A percentile compares a stretch with the other conserved stretches of the same genome.
phyloP scores from a whole-genome alignment of 345 rosid species.

The Hibiscus mutabilis region DNA sequence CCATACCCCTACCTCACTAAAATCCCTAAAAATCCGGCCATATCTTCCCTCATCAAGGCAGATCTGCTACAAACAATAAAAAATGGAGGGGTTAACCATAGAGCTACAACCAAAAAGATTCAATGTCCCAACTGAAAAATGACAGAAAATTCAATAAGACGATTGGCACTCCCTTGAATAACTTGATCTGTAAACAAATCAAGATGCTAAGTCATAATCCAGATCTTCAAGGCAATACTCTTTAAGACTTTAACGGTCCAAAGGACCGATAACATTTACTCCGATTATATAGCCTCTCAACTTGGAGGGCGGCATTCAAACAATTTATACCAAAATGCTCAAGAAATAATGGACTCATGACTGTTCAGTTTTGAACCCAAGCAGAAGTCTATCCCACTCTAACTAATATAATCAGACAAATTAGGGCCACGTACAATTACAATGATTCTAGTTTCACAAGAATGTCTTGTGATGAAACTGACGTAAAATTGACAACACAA shows the following conservation, averaged over 20 bases:
- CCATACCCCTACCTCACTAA: too few species aligned
- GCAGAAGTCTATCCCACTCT: background rate
- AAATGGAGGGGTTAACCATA: too few species aligned
- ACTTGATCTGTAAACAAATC: background rate
- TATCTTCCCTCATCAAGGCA: too few species aligned
- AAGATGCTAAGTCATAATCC: background rate
- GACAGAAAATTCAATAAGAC: background rate
- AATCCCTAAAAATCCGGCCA: too few species aligned
- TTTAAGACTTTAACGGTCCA: background rate
- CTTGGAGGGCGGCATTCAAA: background rate
- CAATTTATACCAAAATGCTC: background rate
- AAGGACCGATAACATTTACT: background rate
- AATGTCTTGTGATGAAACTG: too few species aligned
- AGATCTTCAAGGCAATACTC: background rate
- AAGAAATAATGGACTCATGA: background rate
- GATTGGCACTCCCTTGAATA: background rate
- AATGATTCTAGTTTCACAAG: background rate
- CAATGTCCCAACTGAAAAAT: background rate
- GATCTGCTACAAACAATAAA: too few species aligned
- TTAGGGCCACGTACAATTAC: background rate
- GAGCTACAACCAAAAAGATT: too few species aligned
- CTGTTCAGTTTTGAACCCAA: background rate
- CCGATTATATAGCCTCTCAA: background rate
- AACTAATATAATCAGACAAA: background rate
- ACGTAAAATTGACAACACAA: too few species aligned